Evolutionary conservation across 352 stramenopile species (phyloP).

Genomic region (Phytophthora cryptogea): DNA sequence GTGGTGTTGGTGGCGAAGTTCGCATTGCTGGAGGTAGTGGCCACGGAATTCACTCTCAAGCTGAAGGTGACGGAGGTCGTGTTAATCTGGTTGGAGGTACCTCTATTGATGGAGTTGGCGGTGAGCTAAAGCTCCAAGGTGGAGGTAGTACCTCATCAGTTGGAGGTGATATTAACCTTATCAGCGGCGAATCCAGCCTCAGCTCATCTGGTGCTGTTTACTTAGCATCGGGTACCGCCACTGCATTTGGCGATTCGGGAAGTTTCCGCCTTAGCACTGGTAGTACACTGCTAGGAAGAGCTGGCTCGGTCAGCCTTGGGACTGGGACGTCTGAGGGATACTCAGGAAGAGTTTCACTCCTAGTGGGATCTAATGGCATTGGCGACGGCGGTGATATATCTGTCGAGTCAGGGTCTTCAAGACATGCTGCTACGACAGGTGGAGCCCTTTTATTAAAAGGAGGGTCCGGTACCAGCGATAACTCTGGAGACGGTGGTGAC

Average conservation of each 20-base stretch:
- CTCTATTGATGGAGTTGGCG: constrained; percentile 45
- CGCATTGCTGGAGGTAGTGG: constrained; percentile 42
- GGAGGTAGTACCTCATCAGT: constrained; percentile 47
- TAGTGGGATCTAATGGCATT: constrained; percentile 45
- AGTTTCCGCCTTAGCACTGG: constrained; percentile 43
- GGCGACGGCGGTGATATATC: constrained; percentile 58
- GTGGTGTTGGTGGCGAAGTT: constrained; percentile 49
- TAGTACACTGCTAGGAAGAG: constrained; percentile 34
- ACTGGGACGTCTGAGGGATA: constrained; percentile 48
- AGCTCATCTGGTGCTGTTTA: constrained; percentile 51
- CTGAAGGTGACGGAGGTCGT: constrained; percentile 39
- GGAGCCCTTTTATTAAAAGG: constrained; percentile 51
- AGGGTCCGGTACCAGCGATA: constrained; percentile 64
- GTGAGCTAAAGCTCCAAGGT: constrained; percentile 37
- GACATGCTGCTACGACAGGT: constrained; percentile 50
- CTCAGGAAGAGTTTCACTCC: constrained; percentile 45
- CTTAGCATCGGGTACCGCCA: constrained; percentile 42
- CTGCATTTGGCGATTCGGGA: constrained; percentile 50
- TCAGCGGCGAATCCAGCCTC: constrained; percentile 48
- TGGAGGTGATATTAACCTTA: constrained; percentile 43
- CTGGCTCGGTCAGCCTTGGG: constrained; percentile 47
- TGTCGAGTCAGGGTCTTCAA: constrained; percentile 55
- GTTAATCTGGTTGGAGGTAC: constrained; percentile 41
- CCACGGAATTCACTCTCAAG: constrained; percentile 38
- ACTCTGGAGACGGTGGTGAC: constrained; percentile 74